A percentile compares a stretch with the other conserved stretches of the same genome.
phyloP scores from a whole-genome alignment of 495 filamentous ascomycete species.

The Daldinia bambusicola region DNA sequence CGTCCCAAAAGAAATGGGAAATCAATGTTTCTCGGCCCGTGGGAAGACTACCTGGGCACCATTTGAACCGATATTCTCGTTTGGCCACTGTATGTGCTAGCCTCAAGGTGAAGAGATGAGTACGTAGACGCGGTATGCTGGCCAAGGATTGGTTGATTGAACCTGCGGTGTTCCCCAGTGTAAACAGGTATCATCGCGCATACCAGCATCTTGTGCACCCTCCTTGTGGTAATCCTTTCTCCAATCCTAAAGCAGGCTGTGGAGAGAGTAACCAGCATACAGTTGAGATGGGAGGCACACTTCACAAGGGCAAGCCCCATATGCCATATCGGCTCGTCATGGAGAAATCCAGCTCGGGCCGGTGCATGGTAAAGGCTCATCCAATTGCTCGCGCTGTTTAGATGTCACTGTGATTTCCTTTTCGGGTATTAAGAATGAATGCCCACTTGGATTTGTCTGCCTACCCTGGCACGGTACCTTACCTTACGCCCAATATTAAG shows the following conservation, averaged over 20 bases:
- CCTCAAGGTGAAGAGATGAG: neutral
- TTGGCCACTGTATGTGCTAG: neutral
- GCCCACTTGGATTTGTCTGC: neutral
- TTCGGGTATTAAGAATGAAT: neutral
- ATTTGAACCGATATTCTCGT: neutral
- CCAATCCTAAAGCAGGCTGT: constrained; percentile 18
- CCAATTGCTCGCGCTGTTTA: constrained; percentile 20
- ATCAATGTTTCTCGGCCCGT: neutral
- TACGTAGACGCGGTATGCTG: neutral
- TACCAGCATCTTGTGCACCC: constrained; percentile 20
- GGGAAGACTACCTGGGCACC: neutral
- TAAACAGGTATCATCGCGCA: constrained; percentile 10
- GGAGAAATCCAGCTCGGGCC: constrained; percentile 30
- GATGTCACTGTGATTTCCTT: neutral
- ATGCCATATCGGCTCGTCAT: constrained; percentile 24
- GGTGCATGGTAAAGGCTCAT: constrained; percentile 21
- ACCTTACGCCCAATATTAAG: neutral
- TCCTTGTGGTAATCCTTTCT: constrained; percentile 22
- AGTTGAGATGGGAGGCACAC: neutral
- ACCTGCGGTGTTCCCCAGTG: constrained; percentile 11
- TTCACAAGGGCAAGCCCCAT: neutral
- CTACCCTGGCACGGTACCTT: too few relatives aligned
- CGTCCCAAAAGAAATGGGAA: neutral
- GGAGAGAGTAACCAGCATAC: constrained; percentile 10
- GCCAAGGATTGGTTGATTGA: constrained; percentile 3